A percentile compares a stretch with the other conserved stretches of the same genome.
Conservation (phyloP, 2,329 filamentous ascomycete genomes). For the Calonectria fujianensis region DNA sequence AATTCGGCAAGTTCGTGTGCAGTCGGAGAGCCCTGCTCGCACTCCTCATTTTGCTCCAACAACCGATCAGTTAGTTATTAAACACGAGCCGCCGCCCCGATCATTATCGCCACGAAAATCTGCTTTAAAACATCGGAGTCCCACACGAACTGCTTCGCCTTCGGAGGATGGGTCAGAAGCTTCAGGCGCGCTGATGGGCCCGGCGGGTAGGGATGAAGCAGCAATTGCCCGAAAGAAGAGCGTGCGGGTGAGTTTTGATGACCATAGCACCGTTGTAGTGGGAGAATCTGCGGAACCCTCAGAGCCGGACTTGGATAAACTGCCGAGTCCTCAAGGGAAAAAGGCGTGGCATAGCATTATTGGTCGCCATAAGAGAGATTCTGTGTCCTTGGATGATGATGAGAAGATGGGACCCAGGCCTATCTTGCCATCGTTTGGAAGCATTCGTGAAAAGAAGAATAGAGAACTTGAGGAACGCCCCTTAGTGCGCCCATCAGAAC, state of each 20-base stretch:
- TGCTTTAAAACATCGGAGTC: slow-evolving; percentile 79
- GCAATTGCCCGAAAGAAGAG: slow-evolving; percentile 74
- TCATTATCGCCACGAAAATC: slow-evolving; percentile 87
- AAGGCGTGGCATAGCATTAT: slow-evolving; percentile 73
- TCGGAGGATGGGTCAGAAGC: slow-evolving; percentile 69
- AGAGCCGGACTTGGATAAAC: slow-evolving; percentile 63
- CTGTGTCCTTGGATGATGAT: slow-evolving; percentile 72
- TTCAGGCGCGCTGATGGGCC: slow-evolving; percentile 57
- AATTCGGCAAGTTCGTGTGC: slow-evolving; percentile 59
- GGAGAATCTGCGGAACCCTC: slow-evolving; percentile 66
- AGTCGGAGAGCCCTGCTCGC: slow-evolving; percentile 78
- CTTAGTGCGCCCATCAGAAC: slow-evolving; percentile 72
- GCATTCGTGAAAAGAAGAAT: slow-evolving; percentile 78
- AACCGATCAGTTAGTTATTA: slow-evolving; percentile 73
- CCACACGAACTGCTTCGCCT: slow-evolving; percentile 72
- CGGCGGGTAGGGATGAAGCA: slow-evolving; percentile 61
- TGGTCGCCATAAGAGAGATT: slow-evolving; percentile 68
- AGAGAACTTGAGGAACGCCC: slow-evolving; percentile 73
- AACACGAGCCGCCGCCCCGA: slow-evolving; percentile 81
- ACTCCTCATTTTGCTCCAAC: slow-evolving; percentile 80
- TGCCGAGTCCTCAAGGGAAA: slow-evolving; percentile 61
- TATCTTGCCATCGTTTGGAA: slow-evolving; percentile 84
- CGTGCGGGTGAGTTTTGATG: slow-evolving; percentile 86
- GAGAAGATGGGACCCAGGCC: slow-evolving; percentile 84
- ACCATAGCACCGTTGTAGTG: slow-evolving; percentile 74